These are phyloP conservation scores for Gossypium arboreum DNA, from an alignment of 345 rosid genomes.

Conservation along the genomic window DNA sequence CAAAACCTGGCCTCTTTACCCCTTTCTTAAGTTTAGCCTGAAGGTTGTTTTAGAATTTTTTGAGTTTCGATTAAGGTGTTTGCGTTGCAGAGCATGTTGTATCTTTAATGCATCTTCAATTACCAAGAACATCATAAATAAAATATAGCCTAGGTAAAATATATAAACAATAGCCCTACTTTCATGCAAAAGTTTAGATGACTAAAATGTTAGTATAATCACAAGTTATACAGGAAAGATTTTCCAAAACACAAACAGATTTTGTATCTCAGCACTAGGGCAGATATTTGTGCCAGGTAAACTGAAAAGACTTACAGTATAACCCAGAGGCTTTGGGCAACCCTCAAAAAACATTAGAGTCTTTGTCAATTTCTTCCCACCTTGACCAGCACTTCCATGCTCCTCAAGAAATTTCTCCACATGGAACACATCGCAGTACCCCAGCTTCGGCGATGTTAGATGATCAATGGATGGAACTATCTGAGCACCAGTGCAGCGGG, in stretches of 20 bases:
- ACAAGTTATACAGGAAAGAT: background rate
- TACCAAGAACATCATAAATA: background rate
- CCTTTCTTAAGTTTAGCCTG: background rate
- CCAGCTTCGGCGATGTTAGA: slow-evolving; percentile 76
- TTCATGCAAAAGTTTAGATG: background rate
- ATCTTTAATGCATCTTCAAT: background rate
- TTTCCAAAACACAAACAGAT: slow-evolving; percentile 3
- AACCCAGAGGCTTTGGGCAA: slow-evolving; percentile 95
- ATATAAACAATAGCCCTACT: background rate
- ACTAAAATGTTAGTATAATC: background rate
- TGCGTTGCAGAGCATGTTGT: background rate
- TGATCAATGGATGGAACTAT: slow-evolving; percentile 91
- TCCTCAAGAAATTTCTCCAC: slow-evolving; percentile 83
- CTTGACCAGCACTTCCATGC: slow-evolving; percentile 71
- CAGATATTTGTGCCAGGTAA: background rate
- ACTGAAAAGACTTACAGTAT: slow-evolving; percentile 65
- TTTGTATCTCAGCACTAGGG: background rate
- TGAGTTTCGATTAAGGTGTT: background rate
- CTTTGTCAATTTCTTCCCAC: slow-evolving; percentile 67
- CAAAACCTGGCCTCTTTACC: background rate
- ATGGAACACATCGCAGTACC: slow-evolving; percentile 74
- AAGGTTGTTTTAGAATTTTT: background rate
- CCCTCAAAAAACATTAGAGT: slow-evolving; percentile 92
- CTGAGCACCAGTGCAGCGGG: slow-evolving; percentile 93
- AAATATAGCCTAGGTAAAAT: background rate